Evolutionary conservation across 139 green algal species (phyloP), one percentile per base, ranked within the genome.

Genomic region (Dunaliella sp.): DNA sequence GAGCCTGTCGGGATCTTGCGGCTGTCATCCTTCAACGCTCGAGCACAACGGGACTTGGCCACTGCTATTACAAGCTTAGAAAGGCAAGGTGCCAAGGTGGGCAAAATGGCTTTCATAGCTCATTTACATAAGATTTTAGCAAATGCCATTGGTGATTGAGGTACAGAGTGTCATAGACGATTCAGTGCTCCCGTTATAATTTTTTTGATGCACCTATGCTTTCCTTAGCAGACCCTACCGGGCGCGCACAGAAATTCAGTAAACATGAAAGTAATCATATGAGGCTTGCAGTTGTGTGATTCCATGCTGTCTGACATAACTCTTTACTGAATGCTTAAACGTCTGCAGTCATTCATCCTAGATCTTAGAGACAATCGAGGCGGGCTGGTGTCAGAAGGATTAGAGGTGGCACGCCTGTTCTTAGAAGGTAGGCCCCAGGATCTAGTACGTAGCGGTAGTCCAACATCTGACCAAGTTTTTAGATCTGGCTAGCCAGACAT

Each of bases 331-430:
- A n/a, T n/a, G n/a, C 21, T 82, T 37, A 24, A 7, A 16, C 26
- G 1, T 48, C 1, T 82, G 36, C 83, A 87, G 75, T 83, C 74
- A 2, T 86, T 98, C 26, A 92, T 97, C 72, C 93, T 99, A 77
- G 97, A 99, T 91, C 89, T 99, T 65, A 89, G 97, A 16, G 96
- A 98, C 90, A 99, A 99, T 91, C 93, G 94, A 81, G 91, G 89
- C 2, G 87, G 83, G 2, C 83, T 99, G 26, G 95, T 99, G 33
- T 89, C 90, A 1, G 95, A 97, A 85, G 97, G 96, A 2, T 87
- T 99, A 1, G 97, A 98, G 88, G 94, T 97, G 16, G 94, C 95
- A 0, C 87, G 91, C 28, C 92, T 99, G 37, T 99, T 99, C 85
- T 87, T 99, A 58, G 88, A 90, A 25, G 90, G 90, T 91, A 82